Base-by-base conservation (phyloP, 768 basidiomycete genomes). In the Pluteus cervinus region DNA sequence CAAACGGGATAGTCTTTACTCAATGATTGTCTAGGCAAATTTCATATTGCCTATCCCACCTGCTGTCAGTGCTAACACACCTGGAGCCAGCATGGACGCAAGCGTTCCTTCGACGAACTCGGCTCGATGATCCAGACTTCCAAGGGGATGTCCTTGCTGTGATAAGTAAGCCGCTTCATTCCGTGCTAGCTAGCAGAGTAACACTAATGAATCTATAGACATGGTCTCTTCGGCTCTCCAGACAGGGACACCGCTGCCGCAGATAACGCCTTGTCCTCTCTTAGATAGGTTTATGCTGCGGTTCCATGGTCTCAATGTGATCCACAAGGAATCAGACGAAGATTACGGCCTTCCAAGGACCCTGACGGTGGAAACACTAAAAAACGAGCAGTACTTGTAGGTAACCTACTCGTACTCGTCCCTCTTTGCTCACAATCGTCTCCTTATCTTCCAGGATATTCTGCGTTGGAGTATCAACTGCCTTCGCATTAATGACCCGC, bases 101-200 rank as follows among this genome's bases (percentile, higher is more conserved):
- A 8, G 88, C 88, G 0, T 78, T 91, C 45, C 67, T 92, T 12
- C 71, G 73, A 14, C 64, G 88, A 22, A 86, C 86, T 0, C 68
- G 86, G 8, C 73, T 93, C 42, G 62, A 80, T 24, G 87, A 92
- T 51, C 68, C 81, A 0, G 76, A 80, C 45, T 92, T 92, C 47
- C 79, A 91, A 45, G 90, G 89, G 1, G 88, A 91, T 39, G 68
- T 89, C 5, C 66, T 92, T 3, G 84, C 88, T 7, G 84, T 91
- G 5, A 78, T 91, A 41, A 81, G 84, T 83, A 22, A 24, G 39
- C 29, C 12, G 25, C n/a, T n/a, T n/a, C n/a, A n/a, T n/a, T n/a
- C n/a, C n/a, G 42, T 34, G 75, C 51, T 33, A n/a, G 18, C 12
- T 33, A 22, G 11, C 10, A 31, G 9, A 42, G 24, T n/a, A 2